phyloP scores from a whole-genome alignment of 163 green algal genomes.

The Scenedesmus sp. region DNA sequence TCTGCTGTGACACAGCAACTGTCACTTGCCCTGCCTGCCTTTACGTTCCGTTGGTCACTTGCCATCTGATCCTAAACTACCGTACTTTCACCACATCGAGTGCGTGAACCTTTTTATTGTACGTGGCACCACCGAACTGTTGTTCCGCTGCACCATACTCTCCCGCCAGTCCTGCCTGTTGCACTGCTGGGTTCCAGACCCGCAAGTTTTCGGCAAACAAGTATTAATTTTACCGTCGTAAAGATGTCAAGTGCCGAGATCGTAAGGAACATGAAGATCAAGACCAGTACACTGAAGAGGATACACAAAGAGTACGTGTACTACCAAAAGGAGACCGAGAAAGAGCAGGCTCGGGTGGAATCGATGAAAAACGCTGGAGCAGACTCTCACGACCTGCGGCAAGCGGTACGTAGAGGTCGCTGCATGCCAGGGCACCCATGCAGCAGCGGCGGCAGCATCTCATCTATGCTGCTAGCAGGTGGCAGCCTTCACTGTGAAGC shows the following conservation, averaged over 20 bases:
- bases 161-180: neutral
- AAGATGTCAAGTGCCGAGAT: conserved; percentile 63
- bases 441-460: neutral
- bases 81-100: too few species aligned
- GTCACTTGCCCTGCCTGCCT: too few species aligned
- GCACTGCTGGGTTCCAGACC: neutral
- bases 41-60: too few species aligned
- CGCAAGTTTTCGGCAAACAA: neutral
- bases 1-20: too few species aligned
- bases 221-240: neutral
- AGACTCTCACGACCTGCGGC: conserved; percentile 88
- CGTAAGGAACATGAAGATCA: conserved; percentile 83
- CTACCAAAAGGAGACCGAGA: conserved; percentile 88
- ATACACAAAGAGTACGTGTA: conserved; percentile 89
- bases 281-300: conserved; percentile 84
- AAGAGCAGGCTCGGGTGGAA: conserved; percentile 80
- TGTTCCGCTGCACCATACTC: neutral
- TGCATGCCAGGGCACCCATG: neutral
- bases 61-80: too few species aligned
- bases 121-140: neutral
- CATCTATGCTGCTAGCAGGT: conserved; percentile 56
- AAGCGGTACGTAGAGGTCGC: conserved; percentile 77
- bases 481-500: too few species aligned
- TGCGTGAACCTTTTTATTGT: too few species aligned
- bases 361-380: conserved; percentile 78